Percentiles rank a stretch among this genome's conserved stretches.
Evolutionary conservation across 2,329 filamentous ascomycete genomes (phyloP).

Genomic region (Ophiocordyceps camponoti-saundersi): DNA sequence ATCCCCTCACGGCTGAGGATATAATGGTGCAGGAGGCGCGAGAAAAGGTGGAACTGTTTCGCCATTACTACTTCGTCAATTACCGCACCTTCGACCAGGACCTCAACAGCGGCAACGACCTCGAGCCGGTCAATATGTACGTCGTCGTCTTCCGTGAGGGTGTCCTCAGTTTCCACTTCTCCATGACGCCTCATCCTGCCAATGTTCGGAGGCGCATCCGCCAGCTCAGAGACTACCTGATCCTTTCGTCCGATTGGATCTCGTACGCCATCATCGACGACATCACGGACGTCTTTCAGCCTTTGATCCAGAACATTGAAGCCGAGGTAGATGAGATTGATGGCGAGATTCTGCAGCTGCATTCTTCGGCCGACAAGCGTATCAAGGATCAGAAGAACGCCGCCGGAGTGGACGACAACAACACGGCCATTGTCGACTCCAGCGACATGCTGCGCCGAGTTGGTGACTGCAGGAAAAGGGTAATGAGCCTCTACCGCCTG

Average conservation of each 20-base stretch:
- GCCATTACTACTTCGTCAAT: slow-evolving; percentile 97
- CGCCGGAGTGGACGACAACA: slow-evolving; percentile 30
- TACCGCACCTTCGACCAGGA: slow-evolving; percentile 98
- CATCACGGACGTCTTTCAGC: slow-evolving; percentile 91
- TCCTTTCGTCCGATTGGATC: slow-evolving; percentile 92
- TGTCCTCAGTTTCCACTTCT: slow-evolving; percentile 92
- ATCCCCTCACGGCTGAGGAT: slow-evolving; percentile 87
- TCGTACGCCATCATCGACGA: slow-evolving; percentile 97
- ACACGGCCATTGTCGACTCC: slow-evolving; percentile 24
- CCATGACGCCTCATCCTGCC: slow-evolving; percentile 86
- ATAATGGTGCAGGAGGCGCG: slow-evolving; percentile 95
- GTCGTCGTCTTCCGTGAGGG: slow-evolving; percentile 93
- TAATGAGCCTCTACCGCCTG: slow-evolving; percentile 87
- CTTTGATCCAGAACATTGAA: slow-evolving; percentile 82
- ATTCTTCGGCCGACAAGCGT: slow-evolving; percentile 37
- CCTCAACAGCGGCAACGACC: slow-evolving; percentile 68
- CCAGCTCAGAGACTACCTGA: slow-evolving; percentile 84
- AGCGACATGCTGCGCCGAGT: slow-evolving; percentile 83
- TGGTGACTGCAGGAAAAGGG: slow-evolving; percentile 88
- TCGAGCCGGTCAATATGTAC: slow-evolving; percentile 95
- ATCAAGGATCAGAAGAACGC: slow-evolving; percentile 22
- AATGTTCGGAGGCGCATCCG: slow-evolving; percentile 89
- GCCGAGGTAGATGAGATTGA: slow-evolving; percentile 96
- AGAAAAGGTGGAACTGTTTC: slow-evolving; percentile 95
- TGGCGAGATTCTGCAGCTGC: slow-evolving; percentile 71